phyloP scores from a whole-genome alignment of 2,329 filamentous ascomycete genomes.

The Monilinia polystroma region DNA sequence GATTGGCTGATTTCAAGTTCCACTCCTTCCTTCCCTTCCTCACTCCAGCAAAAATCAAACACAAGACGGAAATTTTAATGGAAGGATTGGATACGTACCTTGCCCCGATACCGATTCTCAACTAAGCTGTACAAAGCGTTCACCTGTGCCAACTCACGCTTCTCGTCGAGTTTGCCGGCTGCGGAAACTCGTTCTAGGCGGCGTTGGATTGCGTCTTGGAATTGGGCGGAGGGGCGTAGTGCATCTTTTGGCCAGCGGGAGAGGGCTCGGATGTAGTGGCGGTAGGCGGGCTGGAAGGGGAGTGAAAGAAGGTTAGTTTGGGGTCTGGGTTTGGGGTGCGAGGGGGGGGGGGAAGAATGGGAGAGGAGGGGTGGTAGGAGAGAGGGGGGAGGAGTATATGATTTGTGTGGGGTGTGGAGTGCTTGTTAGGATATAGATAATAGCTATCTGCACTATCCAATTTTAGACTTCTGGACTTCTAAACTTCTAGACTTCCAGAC shows the following conservation, averaged over 20 bases:
- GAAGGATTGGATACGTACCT: constrained; percentile 42
- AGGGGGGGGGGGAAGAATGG: too few relatives aligned
- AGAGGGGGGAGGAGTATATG: not conserved
- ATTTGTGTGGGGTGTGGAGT: not conserved
- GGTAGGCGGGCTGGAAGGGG: constrained; percentile 44
- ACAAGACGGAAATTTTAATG: too few relatives aligned
- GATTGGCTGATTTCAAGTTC: too few relatives aligned
- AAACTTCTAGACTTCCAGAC: constrained; percentile 1
- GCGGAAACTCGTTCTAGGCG: constrained; percentile 44
- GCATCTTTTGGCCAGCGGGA: constrained; percentile 63
- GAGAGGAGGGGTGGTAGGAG: not conserved
- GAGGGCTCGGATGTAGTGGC: constrained; percentile 51
- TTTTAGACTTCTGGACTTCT: constrained; percentile 9
- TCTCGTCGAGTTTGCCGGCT: constrained; percentile 41
- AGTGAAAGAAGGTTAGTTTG: not conserved
- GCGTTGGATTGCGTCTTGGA: constrained; percentile 55
- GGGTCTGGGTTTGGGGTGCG: not conserved
- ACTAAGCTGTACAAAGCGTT: constrained; percentile 60
- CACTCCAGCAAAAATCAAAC: not conserved
- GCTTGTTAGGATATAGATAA: not conserved
- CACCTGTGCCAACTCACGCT: constrained; percentile 54
- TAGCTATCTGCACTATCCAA: not conserved
- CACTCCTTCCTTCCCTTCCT: not conserved
- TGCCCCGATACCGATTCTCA: constrained; percentile 57
- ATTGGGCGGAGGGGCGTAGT: constrained; percentile 61